Conservation (phyloP, 306 rosid species). For the Gastrolobium bilobum region DNA sequence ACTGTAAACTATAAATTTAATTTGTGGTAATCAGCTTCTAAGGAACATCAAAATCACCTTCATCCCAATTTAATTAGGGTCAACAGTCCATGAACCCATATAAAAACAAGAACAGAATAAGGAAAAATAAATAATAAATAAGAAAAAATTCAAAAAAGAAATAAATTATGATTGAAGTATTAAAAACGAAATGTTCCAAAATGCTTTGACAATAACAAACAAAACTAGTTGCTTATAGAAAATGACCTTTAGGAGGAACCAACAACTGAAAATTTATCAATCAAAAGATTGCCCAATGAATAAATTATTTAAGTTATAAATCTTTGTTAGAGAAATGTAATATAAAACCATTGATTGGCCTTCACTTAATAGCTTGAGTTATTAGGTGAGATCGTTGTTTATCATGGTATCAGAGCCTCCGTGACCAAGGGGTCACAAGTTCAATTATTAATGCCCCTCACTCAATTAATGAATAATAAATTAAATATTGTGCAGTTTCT, state of each 20-base stretch:
- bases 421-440: no score
- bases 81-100: no score
- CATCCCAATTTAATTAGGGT: no score
- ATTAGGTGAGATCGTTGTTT: no score
- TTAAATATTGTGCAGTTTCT: no score
- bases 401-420: no score
- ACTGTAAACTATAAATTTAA: conserved; percentile 32
- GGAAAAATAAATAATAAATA: background rate
- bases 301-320: background rate
- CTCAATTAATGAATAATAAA: no score
- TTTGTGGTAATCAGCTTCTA: conserved; percentile 13
- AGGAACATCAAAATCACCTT: background rate
- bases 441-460: no score
- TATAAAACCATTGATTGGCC: no score
- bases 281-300: background rate
- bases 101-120: no score
- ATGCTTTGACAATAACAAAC: background rate
- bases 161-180: background rate
- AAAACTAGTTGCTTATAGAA: background rate
- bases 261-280: conserved; percentile 5
- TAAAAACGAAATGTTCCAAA: background rate
- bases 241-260: background rate
- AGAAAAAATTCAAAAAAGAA: background rate
- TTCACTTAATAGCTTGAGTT: no score
- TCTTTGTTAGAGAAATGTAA: no score